phyloP scores from a whole-genome alignment of 2,329 filamentous ascomycete genomes.

The Ceratocystis cacaofunesta region DNA sequence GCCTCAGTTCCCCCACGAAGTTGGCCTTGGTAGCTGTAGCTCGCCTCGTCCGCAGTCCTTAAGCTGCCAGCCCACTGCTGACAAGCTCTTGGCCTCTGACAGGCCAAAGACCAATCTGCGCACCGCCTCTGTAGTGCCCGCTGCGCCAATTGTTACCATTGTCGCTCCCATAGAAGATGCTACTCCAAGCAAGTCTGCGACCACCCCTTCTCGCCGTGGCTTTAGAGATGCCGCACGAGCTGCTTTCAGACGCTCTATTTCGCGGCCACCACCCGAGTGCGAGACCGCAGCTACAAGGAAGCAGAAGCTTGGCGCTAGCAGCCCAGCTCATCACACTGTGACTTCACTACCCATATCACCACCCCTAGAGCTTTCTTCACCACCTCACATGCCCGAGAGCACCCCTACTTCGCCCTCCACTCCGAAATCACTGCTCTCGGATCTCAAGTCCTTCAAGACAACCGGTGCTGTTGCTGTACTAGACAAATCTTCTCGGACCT shows the following conservation, averaged over 20 bases:
- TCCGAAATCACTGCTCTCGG: neutral
- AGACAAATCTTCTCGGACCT: neutral
- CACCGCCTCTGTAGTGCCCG: neutral
- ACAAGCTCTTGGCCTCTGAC: neutral
- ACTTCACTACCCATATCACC: slow-evolving; percentile 2
- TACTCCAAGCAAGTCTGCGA: neutral
- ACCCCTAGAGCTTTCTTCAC: neutral
- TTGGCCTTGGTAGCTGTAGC: neutral
- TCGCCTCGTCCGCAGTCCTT: slow-evolving; percentile 1
- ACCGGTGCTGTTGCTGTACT: neutral
- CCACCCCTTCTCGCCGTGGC: slow-evolving; percentile 3
- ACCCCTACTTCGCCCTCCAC: neutral
- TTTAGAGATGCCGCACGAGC: slow-evolving; percentile 14
- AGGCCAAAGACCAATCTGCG: neutral
- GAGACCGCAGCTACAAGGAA: neutral
- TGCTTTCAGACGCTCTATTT: slow-evolving; percentile 11
- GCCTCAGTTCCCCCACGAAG: neutral
- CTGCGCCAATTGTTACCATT: slow-evolving; percentile 11
- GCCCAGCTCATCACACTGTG: slow-evolving; percentile 13
- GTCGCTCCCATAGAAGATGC: neutral
- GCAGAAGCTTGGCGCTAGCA: neutral
- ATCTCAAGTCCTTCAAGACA: slow-evolving; percentile 1
- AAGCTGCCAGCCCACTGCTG: neutral
- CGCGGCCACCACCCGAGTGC: slow-evolving; percentile 8
- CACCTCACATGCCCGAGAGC: neutral